phyloP scores from a whole-genome alignment of 495 filamentous ascomycete species.

The Cercophora samala region DNA sequence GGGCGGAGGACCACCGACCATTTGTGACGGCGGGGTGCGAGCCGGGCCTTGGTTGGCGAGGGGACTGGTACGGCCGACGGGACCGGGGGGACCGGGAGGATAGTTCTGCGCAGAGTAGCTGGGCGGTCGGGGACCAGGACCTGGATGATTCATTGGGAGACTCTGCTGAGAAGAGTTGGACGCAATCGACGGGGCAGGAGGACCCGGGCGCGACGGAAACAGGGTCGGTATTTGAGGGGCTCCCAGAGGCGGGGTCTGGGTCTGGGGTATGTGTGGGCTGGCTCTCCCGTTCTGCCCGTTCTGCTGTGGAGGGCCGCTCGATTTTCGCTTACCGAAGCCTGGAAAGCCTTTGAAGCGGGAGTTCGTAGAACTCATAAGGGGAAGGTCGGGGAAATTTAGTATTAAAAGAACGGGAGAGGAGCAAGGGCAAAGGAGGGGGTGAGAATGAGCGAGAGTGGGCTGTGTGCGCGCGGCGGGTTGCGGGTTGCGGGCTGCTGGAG shows the following conservation, averaged over 20 bases:
- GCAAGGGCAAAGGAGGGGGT: conserved; percentile 15
- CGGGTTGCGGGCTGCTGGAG: conserved; percentile 13
- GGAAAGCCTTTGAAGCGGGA: conserved; percentile 56
- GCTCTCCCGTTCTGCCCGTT: conserved; percentile 11
- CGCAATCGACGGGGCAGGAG: conserved; percentile 42
- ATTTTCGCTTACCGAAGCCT: conserved; percentile 55
- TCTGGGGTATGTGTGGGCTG: conserved; percentile 40
- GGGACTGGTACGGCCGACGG: conserved; percentile 52
- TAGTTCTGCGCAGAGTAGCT: conserved; percentile 67
- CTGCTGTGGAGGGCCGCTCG: conserved; percentile 45
- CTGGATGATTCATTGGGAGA: conserved; percentile 57
- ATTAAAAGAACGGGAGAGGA: conserved; percentile 27
- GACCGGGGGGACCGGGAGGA: conserved; percentile 49
- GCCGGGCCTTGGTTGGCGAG: conserved; percentile 45
- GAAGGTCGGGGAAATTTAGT: conserved; percentile 21
- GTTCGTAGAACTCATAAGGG: conserved; percentile 62
- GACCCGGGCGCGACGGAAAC: conserved; percentile 41
- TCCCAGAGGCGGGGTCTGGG: conserved; percentile 36
- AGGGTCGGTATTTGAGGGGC: conserved; percentile 47
- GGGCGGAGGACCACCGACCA: conserved; percentile 67
- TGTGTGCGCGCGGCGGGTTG: conserved; percentile 21
- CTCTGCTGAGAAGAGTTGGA: conserved; percentile 49
- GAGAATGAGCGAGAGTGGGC: conserved; percentile 22
- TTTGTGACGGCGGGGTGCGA: conserved; percentile 56
- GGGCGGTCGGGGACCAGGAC: conserved; percentile 61